These are phyloP conservation scores for Rhizopus arrhizus DNA, from an alignment of 371 early-diverging fungal species.

Conservation along the genomic window DNA sequence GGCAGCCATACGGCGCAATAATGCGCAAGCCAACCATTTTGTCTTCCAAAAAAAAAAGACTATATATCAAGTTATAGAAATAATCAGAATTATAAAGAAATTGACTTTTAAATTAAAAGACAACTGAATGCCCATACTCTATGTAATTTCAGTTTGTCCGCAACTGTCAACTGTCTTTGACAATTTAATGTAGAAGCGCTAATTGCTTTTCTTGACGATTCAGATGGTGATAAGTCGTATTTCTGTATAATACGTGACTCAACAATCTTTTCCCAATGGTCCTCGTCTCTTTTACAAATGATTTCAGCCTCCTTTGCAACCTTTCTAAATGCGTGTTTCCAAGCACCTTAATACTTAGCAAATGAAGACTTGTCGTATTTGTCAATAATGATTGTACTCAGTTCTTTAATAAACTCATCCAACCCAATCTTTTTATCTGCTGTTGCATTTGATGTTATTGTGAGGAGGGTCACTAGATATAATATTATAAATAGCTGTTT, in stretches of 20 bases:
- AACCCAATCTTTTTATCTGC: constrained; percentile 19
- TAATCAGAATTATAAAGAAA: too few species aligned
- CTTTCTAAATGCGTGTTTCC: constrained; percentile 19
- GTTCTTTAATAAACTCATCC: constrained; percentile 21
- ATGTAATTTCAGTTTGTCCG: constrained; percentile 10
- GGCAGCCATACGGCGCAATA: too few species aligned
- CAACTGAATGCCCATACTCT: too few species aligned
- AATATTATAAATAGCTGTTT: constrained; percentile 8
- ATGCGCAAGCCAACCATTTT: too few species aligned
- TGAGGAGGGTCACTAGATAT: constrained; percentile 19
- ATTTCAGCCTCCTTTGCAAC: constrained; percentile 17
- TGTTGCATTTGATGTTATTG: constrained; percentile 21
- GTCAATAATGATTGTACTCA: constrained; percentile 18
- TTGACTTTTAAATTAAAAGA: too few species aligned
- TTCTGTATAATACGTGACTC: constrained; percentile 16
- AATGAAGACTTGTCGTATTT: constrained; percentile 20
- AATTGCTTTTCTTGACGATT: constrained; percentile 19
- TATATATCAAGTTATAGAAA: too few species aligned
- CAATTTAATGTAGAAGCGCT: constrained; percentile 14
- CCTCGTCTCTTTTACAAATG: constrained; percentile 19
- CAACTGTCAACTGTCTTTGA: constrained; percentile 19
- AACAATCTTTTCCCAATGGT: constrained; percentile 16
- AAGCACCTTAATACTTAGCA: constrained; percentile 17
- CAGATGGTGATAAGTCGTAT: constrained; percentile 14
- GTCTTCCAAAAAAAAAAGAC: too few species aligned